Evolutionary conservation across 306 rosid genomes (phyloP), one percentile per base, ranked within the genome.

Genomic region (Senna siamea): DNA sequence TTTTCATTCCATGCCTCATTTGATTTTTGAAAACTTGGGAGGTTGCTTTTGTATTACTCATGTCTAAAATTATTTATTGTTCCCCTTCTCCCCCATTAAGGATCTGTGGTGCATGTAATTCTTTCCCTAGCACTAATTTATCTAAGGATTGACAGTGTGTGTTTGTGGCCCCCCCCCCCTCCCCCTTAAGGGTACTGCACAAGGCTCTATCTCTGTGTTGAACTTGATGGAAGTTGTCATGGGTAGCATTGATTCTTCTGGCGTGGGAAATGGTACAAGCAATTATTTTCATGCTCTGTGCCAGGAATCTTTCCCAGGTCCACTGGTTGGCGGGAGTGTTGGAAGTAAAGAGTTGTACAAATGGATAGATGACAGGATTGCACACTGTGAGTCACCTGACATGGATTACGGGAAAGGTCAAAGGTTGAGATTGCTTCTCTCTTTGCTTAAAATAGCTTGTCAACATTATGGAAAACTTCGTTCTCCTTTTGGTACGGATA

Each of bases 381-480:
- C 89, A 57, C 72, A 77, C 54, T 85, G 91, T 20, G 91, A 76
- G 48, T 85, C 85, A 9, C 64, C 84, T 12, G 83, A 86, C 79
- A 70, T 77, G 84, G 98, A 92, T 66, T 88, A 73, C 76, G 82
- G 81, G 84, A 87, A 84, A 76, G 87, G 86, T 13, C 92, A 85
- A 90, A 81, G 70, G 52, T 74, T 90, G 85, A 90, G 88, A 84
- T 77, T 92, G 80, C 92, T 92, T 58, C 88, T 92, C 65, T 87
- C 88, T 55, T 91, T 93, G 87, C 97, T 93, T 48, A 93, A 86
- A 84, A 86, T 93, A 82, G 92, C 88, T 46, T 84, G 91, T 72
- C 93, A 91, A 47, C 96, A 93, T 81, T 93, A 93, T 76, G 98
- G 98, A 62, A 93, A 93, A 78, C 87, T 93, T 19, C 93, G 98